Evolutionary conservation across 2,329 filamentous ascomycete species (phyloP).

Genomic region (Orbilia brochopaga): DNA sequence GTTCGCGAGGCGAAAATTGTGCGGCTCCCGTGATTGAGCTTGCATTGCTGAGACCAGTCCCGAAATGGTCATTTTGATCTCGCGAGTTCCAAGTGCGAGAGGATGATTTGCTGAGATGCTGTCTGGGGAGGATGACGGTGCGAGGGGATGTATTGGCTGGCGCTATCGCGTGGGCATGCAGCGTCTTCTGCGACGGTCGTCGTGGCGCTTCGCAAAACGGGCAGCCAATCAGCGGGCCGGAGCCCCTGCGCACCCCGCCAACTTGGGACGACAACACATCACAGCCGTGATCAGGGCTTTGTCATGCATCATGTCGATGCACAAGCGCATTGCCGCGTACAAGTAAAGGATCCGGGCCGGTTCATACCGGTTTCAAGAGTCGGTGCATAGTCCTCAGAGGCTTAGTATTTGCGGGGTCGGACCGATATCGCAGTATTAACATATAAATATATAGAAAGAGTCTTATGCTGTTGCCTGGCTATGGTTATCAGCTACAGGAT

Average conservation of each 20-base stretch:
- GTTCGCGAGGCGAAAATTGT: conserved; percentile 20
- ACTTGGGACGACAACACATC: conserved; percentile 47
- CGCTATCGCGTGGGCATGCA: conserved; percentile 21
- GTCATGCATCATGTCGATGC: not conserved
- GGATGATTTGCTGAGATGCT: conserved; percentile 46
- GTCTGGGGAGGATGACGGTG: conserved; percentile 24
- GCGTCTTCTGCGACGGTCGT: conserved; percentile 7
- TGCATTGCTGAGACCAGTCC: conserved; percentile 6
- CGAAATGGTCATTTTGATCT: conserved; percentile 21
- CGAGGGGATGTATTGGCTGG: conserved; percentile 50
- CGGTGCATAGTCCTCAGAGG: too few relatives aligned
- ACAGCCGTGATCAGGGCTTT: conserved; percentile 4
- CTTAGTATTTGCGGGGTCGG: too few relatives aligned
- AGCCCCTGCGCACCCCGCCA: conserved; percentile 32
- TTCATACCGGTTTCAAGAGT: not conserved
- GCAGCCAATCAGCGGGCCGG: conserved; percentile 37
- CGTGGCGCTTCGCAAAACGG: not conserved
- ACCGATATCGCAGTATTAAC: too few relatives aligned
- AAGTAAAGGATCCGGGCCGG: not conserved
- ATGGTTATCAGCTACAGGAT: too few relatives aligned
- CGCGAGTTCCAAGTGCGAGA: conserved; percentile 19
- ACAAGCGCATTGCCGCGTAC: not conserved
- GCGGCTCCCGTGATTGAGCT: conserved; percentile 33
- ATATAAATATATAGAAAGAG: too few relatives aligned
- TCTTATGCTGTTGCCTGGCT: too few relatives aligned